Conservation (phyloP, 257 asterid species). For the Capsicum baccatum region DNA sequence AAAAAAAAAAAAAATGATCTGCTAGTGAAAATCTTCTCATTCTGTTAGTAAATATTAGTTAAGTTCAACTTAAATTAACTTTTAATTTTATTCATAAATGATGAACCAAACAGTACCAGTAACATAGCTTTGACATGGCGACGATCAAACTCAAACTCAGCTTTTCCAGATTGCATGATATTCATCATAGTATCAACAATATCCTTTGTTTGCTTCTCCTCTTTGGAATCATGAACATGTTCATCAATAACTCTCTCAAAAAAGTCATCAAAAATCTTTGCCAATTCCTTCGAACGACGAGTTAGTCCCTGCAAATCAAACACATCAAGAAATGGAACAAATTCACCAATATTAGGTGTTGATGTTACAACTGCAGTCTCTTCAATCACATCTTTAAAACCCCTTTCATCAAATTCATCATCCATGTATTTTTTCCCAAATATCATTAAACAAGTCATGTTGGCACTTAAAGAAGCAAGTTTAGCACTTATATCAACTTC, state of each 20-base stretch:
- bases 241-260: conserved; percentile 27
- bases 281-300: conserved; percentile 17
- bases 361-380: background rate
- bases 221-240: background rate
- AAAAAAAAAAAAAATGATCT: too few relatives aligned
- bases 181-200: conserved; percentile 27
- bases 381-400: conserved; percentile 26
- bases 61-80: background rate
- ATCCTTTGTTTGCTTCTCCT: background rate
- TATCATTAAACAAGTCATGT: conserved; percentile 16
- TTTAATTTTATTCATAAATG: background rate
- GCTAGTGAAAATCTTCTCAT: background rate
- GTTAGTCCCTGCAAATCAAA: conserved; percentile 36
- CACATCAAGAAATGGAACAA: conserved; percentile 29
- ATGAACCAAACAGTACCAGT: conserved; percentile 17
- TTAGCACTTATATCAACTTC: background rate
- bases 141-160: conserved; percentile 32
- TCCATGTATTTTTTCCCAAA: conserved; percentile 37
- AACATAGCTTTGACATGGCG: conserved; percentile 32
- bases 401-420: conserved; percentile 24
- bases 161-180: conserved; percentile 31
- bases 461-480: background rate
- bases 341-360: conserved; percentile 32
- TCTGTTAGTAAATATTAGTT: background rate
- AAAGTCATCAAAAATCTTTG: conserved; percentile 27